Base-by-base conservation (phyloP, 805 yeast genomes). In the Pichia eremophila region DNA sequence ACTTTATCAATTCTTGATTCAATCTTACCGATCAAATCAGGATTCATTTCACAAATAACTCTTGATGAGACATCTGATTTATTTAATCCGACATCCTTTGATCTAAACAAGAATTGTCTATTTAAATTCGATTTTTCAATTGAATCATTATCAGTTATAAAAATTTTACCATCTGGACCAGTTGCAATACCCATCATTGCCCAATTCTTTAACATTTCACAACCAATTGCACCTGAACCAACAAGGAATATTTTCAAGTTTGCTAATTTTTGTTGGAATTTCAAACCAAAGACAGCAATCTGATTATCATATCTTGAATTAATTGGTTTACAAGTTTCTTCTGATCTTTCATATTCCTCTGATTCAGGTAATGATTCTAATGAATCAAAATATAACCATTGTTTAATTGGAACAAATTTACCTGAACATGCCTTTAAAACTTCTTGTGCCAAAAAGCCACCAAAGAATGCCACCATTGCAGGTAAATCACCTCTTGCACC, bases 201-300 rank as follows among this genome's bases (percentile, higher is more conserved):
- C 98, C 98, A 93, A 62, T 88, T 90, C 69, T 93, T 93, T 60
- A 93, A 74, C 90, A 93, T 91, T 69, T 93, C 99, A 71, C 99
- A 93, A 38, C 99, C 99, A 71, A 93, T 93, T 18, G 99, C 99
- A 63, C 99, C 99, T 2, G 97, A 75, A 41, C 99, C 99, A 39
- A 93, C 99, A 55, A 93, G 72, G 66, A 93, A 91, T 4, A 90
- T 88, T 60, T 79, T 83, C 53, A 85, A 70, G 65, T 90, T 87
- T 37, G 86, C 78, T 49, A 93, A 69, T 40, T 69, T 70, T 59
- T 83, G 79, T 62, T 88, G 91, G 67, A 78, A 87, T 40, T 78
- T 78, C 43, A 76, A 62, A 50, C 99, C 99, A 57, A 89, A 89
- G 1, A 91, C 96, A 2, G 98, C 97, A 60, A 89, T 85, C 70